Evolutionary conservation across 2,329 filamentous ascomycete species (phyloP).

Genomic region (Phialophora expanda): DNA sequence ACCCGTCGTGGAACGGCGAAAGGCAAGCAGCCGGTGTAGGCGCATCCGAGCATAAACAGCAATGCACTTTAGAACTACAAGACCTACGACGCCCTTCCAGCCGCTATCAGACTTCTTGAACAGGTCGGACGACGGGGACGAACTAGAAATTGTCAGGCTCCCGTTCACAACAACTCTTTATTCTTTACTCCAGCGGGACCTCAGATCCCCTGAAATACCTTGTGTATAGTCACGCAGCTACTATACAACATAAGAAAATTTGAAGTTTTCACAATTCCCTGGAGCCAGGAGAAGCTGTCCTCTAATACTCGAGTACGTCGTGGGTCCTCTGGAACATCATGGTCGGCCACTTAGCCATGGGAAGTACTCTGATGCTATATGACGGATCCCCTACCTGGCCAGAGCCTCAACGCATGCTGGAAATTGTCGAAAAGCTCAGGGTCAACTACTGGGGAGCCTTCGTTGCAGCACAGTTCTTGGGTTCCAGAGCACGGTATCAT

Average conservation of each 20-base stretch:
- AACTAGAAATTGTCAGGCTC: constrained; percentile 61
- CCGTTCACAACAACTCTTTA: constrained; percentile 75
- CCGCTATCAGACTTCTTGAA: constrained; percentile 44
- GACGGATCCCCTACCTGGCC: constrained; percentile 82
- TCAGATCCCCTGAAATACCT: constrained; percentile 72
- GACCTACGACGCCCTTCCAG: neutral
- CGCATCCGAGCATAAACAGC: too few relatives aligned
- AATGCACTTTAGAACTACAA: neutral
- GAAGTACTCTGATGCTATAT: constrained; percentile 70
- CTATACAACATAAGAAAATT: constrained; percentile 63
- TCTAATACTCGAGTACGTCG: constrained; percentile 54
- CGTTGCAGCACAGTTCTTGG: too few relatives aligned
- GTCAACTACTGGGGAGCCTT: constrained; percentile 41
- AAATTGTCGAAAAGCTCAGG: constrained; percentile 66
- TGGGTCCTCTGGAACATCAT: constrained; percentile 56
- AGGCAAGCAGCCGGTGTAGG: too few relatives aligned
- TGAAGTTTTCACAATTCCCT: constrained; percentile 57
- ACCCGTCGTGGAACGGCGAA: too few relatives aligned
- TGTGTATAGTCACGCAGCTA: constrained; percentile 65
- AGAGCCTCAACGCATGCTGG: constrained; percentile 55
- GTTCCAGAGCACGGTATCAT: too few relatives aligned
- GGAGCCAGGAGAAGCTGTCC: constrained; percentile 47
- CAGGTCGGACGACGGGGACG: neutral
- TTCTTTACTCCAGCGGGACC: constrained; percentile 50
- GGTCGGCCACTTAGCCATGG: constrained; percentile 63